Percentiles rank a stretch among this genome's conserved stretches.
These are phyloP conservation scores for Pugionium cornutum DNA, from an alignment of 345 rosid genomes.

Conservation along the genomic window DNA sequence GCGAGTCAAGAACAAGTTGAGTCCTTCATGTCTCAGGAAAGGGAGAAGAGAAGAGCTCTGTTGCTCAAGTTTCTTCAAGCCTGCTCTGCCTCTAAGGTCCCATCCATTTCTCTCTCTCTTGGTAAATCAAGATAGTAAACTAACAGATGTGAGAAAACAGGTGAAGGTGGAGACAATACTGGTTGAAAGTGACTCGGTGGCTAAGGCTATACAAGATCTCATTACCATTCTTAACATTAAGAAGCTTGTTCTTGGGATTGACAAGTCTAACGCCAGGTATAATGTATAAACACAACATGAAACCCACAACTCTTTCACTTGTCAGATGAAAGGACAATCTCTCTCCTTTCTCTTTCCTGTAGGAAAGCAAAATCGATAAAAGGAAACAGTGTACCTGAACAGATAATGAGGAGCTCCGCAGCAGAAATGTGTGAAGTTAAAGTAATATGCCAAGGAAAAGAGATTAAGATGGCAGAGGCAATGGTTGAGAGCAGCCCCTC, in stretches of 20 bases:
- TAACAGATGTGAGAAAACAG: conserved; percentile 38
- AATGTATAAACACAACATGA: not conserved
- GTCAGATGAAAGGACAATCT: conserved; percentile 18
- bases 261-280: conserved; percentile 63
- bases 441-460: conserved; percentile 65
- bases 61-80: conserved; percentile 53
- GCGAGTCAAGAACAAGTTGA: conserved; percentile 64
- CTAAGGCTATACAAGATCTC: conserved; percentile 69
- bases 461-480: conserved; percentile 40
- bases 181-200: conserved; percentile 69
- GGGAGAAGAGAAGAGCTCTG: conserved; percentile 57
- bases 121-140: conserved; percentile 5
- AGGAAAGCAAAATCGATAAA: conserved; percentile 55
- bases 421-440: conserved; percentile 56
- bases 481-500: conserved; percentile 24
- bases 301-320: not conserved
- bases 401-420: conserved; percentile 49
- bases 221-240: conserved; percentile 68
- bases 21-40: conserved; percentile 59
- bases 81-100: conserved; percentile 63
- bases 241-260: conserved; percentile 77
- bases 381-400: conserved; percentile 57
- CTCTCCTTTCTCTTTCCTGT: conserved; percentile 14
- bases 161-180: conserved; percentile 74
- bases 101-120: conserved; percentile 6